A percentile compares a stretch with the other conserved stretches of the same genome.
Evolutionary conservation across 306 rosid species (phyloP).

Genomic region (Carpinus viminea): DNA sequence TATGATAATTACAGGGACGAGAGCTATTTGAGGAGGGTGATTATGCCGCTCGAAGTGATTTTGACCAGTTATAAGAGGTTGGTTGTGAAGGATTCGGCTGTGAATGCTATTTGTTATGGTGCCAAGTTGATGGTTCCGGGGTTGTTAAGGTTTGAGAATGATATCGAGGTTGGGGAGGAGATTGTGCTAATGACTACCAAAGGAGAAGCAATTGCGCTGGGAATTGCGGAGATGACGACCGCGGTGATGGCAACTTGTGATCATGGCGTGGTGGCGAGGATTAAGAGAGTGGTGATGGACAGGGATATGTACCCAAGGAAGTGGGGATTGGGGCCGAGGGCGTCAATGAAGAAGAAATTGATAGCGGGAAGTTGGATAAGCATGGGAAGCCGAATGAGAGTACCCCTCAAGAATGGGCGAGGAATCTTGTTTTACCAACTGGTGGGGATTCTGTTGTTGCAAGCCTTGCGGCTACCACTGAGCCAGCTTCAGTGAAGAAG

Average conservation of each 20-base stretch:
- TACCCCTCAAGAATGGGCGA: constrained; percentile 70
- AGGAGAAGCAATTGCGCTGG: constrained; percentile 82
- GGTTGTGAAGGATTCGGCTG: constrained; percentile 86
- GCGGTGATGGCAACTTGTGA: constrained; percentile 89
- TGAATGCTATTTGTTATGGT: constrained; percentile 85
- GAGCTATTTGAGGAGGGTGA: constrained; percentile 72
- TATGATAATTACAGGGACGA: constrained; percentile 69
- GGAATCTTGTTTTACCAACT: constrained; percentile 59
- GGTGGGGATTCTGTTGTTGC: constrained; percentile 71
- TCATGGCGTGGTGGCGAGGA: constrained; percentile 82
- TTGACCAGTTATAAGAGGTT: constrained; percentile 78
- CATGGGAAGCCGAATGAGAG: constrained; percentile 72
- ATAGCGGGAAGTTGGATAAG: constrained; percentile 72
- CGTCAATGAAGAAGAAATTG: constrained; percentile 75
- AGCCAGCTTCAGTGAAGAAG: constrained; percentile 25
- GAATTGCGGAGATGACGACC: constrained; percentile 91
- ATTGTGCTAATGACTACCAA: constrained; percentile 82
- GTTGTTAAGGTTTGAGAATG: constrained; percentile 77
- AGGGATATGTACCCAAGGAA: constrained; percentile 84
- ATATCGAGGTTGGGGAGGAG: constrained; percentile 78
- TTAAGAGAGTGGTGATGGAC: constrained; percentile 92
- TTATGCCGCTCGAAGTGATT: constrained; percentile 76
- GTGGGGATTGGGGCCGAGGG: constrained; percentile 87
- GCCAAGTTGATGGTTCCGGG: constrained; percentile 89
- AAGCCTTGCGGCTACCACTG: constrained; percentile 50